Base-by-base conservation (phyloP, 2,329 filamentous ascomycete species). In the Penicillium sp. region DNA sequence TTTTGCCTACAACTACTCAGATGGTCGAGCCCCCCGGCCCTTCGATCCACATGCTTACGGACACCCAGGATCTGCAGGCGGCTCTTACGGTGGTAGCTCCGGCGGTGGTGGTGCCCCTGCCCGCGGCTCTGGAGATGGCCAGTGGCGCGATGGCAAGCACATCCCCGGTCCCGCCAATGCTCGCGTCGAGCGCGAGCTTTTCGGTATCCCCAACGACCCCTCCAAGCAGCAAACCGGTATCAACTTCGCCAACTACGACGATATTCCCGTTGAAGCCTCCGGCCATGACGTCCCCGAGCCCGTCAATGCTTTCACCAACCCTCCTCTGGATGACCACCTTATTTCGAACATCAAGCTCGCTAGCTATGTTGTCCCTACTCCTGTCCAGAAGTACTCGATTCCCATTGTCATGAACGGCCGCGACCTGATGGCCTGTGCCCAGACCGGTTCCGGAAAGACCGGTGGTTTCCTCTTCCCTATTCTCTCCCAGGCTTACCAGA, bases 161-260 rank as follows among this genome's bases (percentile, higher is more conserved):
- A 80, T 97, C 66, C 84, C 93, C 54, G 94, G 94, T 52, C 91
- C 92, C 58, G 75, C 87, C 65, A 97, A 97, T 80, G 83, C 87
- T 59, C 91, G 93, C 65, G 62, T 96, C 40, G 94, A 99, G 84
- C 92, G 92, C 66, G 94, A 99, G 71, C 88, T 99, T 46, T 99
- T 97, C 73, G 94, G 94, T 68, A 81, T 88, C 44, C 80, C 87
- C 65, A 93, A 97, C 74, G 94, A 97, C 70, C 91, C 93, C 58
- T 86, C 88, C 62, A 97, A 97, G 83, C 90, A 96, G 75, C 90
- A 95, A 69, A 97, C 91, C 27, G 94, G 94, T 77, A 97, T 99
- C 88, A 99, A 99, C 84, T 99, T 99, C 73, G 88, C 96, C 80
- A 99, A 99, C 83, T 99, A 99, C 78, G 94, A 99, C 71, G 94